Percentiles rank a stretch among this genome's conserved stretches.
phyloP scores from a whole-genome alignment of 371 early-diverging fungal genomes.

The Mortierella sp. region DNA sequence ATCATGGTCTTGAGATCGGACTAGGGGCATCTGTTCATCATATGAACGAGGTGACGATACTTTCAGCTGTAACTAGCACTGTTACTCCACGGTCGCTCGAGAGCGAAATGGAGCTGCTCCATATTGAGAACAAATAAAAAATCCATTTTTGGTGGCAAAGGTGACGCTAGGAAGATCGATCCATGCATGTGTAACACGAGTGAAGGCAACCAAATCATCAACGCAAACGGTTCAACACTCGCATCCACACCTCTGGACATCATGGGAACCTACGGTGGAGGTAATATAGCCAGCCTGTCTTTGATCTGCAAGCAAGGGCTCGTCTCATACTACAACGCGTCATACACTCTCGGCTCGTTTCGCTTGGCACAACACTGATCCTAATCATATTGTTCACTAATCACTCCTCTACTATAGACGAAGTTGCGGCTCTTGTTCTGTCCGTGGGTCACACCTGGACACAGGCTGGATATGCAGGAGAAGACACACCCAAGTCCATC shows the following conservation, averaged over 20 bases:
- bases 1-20: not conserved
- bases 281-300: constrained; percentile 42
- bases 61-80: not conserved
- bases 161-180: constrained; percentile 3
- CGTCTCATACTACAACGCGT: not conserved
- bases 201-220: not conserved
- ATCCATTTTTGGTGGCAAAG: not conserved
- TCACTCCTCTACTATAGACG: constrained; percentile 70
- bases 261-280: constrained; percentile 86
- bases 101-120: constrained; percentile 19
- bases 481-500: constrained; percentile 88
- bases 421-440: constrained; percentile 92
- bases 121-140: constrained; percentile 11
- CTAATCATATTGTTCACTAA: not conserved
- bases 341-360: not conserved
- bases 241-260: constrained; percentile 7
- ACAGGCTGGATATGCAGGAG: constrained; percentile 96
- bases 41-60: constrained; percentile 1
- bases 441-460: constrained; percentile 91
- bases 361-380: not conserved
- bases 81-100: constrained; percentile 9
- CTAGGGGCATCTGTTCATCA: not conserved
- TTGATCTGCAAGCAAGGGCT: not conserved
- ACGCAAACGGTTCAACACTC: not conserved
- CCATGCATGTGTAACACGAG: constrained; percentile 1